Conservation (phyloP, 164 flowering plant genomes). For the Aristolochia californica region DNA sequence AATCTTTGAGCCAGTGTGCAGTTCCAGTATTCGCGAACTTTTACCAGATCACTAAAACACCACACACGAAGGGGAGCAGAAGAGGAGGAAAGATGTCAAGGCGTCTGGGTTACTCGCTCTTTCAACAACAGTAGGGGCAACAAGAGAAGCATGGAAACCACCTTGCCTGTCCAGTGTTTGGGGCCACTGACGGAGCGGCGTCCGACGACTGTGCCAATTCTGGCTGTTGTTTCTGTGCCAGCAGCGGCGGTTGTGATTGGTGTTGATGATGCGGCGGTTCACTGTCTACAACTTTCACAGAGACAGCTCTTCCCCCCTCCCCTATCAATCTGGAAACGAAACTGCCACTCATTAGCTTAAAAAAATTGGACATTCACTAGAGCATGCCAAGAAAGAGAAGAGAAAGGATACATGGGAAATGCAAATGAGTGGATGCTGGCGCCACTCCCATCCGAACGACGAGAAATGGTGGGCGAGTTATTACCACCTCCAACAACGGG, state of each 20-base stretch:
- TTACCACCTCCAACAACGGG: not conserved
- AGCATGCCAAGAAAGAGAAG: not conserved
- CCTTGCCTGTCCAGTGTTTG: not conserved
- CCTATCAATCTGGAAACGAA: constrained; percentile 23
- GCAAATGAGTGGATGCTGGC: constrained; percentile 34
- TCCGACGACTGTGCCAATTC: not conserved
- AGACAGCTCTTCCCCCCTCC: constrained; percentile 17
- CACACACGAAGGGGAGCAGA: too few species aligned
- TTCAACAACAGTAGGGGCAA: constrained; percentile 10
- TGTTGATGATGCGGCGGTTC: not conserved
- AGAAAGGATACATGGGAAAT: constrained; percentile 38
- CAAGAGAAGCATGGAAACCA: constrained; percentile 42
- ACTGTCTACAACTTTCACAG: constrained; percentile 8
- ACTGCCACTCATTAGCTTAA: not conserved
- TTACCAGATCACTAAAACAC: too few species aligned
- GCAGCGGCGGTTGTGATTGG: not conserved
- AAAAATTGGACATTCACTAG: not conserved
- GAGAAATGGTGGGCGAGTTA: constrained; percentile 18
- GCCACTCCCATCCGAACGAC: constrained; percentile 34
- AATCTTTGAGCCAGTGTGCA: too few species aligned
- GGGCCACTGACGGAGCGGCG: not conserved
- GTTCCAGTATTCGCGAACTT: too few species aligned
- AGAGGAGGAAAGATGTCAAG: too few species aligned
- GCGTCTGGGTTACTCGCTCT: not conserved
- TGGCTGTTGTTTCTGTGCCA: not conserved